Evolutionary conservation across 352 stramenopile genomes (phyloP), one percentile per base, ranked within the genome.

Genomic region (Phytophthora syringae): DNA sequence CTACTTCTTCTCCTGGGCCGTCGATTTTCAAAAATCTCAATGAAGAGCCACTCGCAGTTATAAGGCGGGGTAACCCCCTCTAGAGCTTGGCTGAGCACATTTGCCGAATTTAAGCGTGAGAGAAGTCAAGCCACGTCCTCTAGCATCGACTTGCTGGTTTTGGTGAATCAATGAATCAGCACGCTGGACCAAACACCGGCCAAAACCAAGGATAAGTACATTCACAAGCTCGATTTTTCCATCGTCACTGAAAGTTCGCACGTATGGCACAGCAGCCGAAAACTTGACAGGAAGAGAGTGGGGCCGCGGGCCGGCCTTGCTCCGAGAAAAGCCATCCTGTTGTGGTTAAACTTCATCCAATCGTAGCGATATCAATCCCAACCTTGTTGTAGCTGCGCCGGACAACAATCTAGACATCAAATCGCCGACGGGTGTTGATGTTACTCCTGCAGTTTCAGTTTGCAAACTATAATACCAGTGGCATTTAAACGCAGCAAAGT

Each of bases 151-250:
- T 45, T 47, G 57, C 7, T 16, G 30, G 5, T 22, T 36, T 44
- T 67, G 22, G 9, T 22, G 28, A 25, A 20, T 11, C 12, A 36
- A 10, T 28, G 61, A 44, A 48, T 61, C 36, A 21, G 1, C 25
- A n/a, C 52, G 60, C 36, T 57, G 25, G 5, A 60, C 49, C 10
- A 49, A 30, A 34, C 59, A 67, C 7, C 50, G 43, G 10, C 52
- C 52, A 27, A 68, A 62, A 0, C 60, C 60, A 52, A 34, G 51
- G 13, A 68, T 48, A 24, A 68, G 16, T 11, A 68, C 34, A 47
- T 68, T 52, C 18, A 68, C 60, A 28, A 39, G 34, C 3, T 57
- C 43, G n/a, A n/a, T n/a, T n/a, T n/a, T n/a, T n/a, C n/a, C n/a
- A n/a, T n/a, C n/a, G n/a, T n/a, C n/a, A n/a, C 34, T 61, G n/a